A percentile compares a stretch with the other conserved stretches of the same genome.
Evolutionary conservation across 176 grass and related monocot genomes (phyloP).

Genomic region (Avena eriantha): DNA sequence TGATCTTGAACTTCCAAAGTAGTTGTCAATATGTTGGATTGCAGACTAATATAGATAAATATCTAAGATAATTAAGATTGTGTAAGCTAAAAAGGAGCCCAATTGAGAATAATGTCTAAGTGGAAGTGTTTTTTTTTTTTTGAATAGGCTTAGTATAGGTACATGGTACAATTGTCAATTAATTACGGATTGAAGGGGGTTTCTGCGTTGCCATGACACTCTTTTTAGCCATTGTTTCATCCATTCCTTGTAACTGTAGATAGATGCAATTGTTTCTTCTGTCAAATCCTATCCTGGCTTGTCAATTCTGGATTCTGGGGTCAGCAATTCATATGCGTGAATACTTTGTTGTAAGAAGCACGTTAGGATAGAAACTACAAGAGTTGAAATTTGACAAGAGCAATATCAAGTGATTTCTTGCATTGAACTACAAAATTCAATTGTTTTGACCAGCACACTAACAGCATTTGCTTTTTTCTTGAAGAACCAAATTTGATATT

Average conservation of each 20-base stretch:
- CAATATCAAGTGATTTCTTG: not conserved
- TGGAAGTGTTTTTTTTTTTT: not conserved
- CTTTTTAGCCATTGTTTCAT: not conserved
- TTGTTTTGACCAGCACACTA: not conserved
- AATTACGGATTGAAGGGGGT: not conserved
- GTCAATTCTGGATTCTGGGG: not conserved
- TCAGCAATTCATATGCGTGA: not conserved
- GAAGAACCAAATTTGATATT: not conserved
- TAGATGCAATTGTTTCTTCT: not conserved
- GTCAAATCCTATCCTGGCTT: not conserved
- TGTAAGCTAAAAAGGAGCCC: not conserved
- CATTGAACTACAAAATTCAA: not conserved
- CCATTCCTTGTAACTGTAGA: not conserved
- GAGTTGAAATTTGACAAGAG: not conserved
- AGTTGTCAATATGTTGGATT: not conserved
- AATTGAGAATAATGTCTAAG: not conserved
- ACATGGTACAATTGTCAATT: not conserved
- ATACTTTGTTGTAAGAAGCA: slow-evolving; percentile 10
- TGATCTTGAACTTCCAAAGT: slow-evolving; percentile 16
- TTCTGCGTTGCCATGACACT: not conserved
- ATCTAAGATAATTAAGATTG: not conserved
- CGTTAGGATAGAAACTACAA: not conserved
- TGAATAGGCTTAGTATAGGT: not conserved
- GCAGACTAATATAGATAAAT: not conserved
- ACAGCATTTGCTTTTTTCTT: not conserved